Base-by-base conservation (phyloP, 1,139 yeast species). In the Blastobotrys proliferans region DNA sequence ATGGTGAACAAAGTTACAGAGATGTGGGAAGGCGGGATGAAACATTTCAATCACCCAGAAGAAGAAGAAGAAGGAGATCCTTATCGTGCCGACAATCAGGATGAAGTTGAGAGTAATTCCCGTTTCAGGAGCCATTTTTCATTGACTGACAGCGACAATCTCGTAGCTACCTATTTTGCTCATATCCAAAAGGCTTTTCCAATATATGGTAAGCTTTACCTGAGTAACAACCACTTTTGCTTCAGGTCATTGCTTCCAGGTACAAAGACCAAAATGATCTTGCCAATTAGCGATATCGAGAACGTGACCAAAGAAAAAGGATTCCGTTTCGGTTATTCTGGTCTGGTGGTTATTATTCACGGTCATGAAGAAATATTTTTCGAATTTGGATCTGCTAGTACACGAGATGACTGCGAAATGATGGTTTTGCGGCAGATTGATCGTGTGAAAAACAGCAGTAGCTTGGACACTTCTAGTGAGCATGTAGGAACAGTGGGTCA, bases 231-330 rank as follows among this genome's bases (percentile, higher is more conserved):
- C 28, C 77, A 73, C 48, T 59, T 90, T 14, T 88, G 96, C 51
- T 90, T 84, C 62, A 70, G 94, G 47, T 82, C 95, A 41, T 68
- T 86, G 36, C 59, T 87, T 4, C 94, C 94, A 0, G 95, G 95
- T 0, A 74, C 83, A 0, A 74, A 77, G 31, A 83, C 94, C 1
- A 76, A 76, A 49, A 86, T 90, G 95, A 77, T 87, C n/a, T 62
- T 90, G 13, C 97, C 97, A 0, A 64, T 84, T 37, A 56, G 60
- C 14, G 94, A 85, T 54, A 68, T 90, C 25, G 94, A 83, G 55
- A 77, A 74, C 40, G 82, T 83, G 43, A 72, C 73, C 41, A 75
- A 74, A 50, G 88, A 81, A 52, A 75, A 74, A 39, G 88, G 87
- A 0, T 77, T 78, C 55, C 62, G 81, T 45, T 77, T 79, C 61